Conservation (phyloP, 257 asterid species). For the Solanum lignicaule region DNA sequence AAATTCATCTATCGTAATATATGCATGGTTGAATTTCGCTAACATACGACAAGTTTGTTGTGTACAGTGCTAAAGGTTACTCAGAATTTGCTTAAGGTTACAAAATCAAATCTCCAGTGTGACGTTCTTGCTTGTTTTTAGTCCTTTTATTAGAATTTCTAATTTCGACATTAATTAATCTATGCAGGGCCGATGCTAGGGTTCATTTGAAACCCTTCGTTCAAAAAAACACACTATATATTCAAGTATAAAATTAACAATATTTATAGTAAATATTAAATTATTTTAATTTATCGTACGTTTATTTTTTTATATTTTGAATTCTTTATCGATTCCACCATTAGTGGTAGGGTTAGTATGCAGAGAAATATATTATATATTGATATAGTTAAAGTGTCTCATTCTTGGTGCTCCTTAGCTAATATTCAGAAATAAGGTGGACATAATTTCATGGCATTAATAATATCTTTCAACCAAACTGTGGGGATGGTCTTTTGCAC, state of each 20-base stretch:
- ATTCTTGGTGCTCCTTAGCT: constrained; percentile 4
- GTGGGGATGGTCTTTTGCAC: not conserved
- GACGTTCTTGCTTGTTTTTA: not conserved
- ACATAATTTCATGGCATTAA: constrained; percentile 17
- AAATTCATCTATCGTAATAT: not conserved
- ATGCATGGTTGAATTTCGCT: not conserved
- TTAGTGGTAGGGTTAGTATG: not conserved
- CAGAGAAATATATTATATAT: not conserved
- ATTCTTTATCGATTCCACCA: not conserved
- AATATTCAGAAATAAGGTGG: constrained; percentile 1
- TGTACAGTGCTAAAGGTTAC: not conserved
- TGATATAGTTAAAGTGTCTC: constrained; percentile 18
- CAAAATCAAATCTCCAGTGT: not conserved
- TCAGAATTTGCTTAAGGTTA: not conserved
- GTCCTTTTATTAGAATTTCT: not conserved
- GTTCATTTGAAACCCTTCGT: not conserved
- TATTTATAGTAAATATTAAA: too few species aligned
- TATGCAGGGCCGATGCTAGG: not conserved
- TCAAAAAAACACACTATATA: too few species aligned
- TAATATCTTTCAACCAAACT: constrained; percentile 7
- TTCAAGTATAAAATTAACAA: too few species aligned
- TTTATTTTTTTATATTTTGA: not conserved
- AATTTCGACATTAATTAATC: too few species aligned
- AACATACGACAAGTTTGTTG: not conserved
- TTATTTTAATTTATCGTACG: not conserved